These are phyloP conservation scores for Wickerhamomyces sp. DNA, from an alignment of 1,139 yeast species.

Conservation along the genomic window DNA sequence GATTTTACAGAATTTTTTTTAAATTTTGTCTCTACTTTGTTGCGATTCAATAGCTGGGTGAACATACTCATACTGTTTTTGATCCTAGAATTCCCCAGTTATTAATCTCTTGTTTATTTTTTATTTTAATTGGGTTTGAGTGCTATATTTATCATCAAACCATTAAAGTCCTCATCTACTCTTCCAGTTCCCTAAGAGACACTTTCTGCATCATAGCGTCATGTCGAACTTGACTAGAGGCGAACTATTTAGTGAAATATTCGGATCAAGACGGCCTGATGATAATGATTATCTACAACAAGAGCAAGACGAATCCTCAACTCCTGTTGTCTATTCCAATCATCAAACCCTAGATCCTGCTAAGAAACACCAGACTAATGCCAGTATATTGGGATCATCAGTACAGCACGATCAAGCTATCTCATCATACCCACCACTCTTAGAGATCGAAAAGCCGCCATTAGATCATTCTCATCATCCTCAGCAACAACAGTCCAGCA, in stretches of 20 bases:
- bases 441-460: too few relatives aligned
- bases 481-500: conserved; percentile 12
- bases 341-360: conserved; percentile 10
- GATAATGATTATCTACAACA: neutral
- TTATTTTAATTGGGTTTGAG: too few relatives aligned
- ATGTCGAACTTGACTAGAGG: conserved; percentile 19
- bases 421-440: conserved; percentile 10
- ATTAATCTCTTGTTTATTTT: too few relatives aligned
- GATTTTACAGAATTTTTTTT: too few relatives aligned
- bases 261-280: conserved; percentile 23
- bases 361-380: neutral
- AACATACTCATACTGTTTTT: too few relatives aligned
- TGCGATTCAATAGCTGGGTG: too few relatives aligned
- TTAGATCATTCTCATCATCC: conserved; percentile 10
- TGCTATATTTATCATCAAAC: too few relatives aligned
- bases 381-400: neutral
- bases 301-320: neutral
- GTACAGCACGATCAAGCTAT: conserved; percentile 1
- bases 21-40: too few relatives aligned
- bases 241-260: conserved; percentile 28
- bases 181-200: too few relatives aligned
- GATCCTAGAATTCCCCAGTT: too few relatives aligned
- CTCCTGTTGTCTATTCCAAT: neutral
- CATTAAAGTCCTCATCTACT: too few relatives aligned
- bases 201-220: conserved; percentile 10